phyloP scores from a whole-genome alignment of 2,329 filamentous ascomycete species.

The Lasiodiplodia gonubiensis region DNA sequence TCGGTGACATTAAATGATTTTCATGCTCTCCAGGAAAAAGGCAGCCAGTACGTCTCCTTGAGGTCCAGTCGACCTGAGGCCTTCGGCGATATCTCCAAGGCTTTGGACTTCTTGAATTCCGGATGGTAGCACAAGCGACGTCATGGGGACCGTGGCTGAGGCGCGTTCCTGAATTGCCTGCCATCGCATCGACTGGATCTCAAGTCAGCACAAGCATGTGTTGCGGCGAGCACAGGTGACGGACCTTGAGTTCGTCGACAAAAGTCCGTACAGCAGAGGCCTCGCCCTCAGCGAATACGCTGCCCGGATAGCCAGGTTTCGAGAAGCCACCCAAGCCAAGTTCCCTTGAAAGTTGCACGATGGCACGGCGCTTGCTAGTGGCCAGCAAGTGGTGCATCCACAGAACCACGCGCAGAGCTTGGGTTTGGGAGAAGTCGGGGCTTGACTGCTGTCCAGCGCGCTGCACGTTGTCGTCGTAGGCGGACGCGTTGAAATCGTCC shows the following conservation, averaged over 20 bases:
- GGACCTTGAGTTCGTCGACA: conserved; percentile 27
- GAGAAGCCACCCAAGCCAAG: conserved; percentile 19
- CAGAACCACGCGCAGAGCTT: conserved; percentile 26
- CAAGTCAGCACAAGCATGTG: not conserved
- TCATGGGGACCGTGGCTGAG: not conserved
- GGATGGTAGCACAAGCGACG: not conserved
- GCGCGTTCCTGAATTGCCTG: conserved; percentile 27
- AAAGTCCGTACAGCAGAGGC: conserved; percentile 13
- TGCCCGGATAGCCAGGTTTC: conserved; percentile 27
- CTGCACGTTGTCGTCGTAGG: conserved; percentile 11
- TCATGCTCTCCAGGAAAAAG: conserved; percentile 28
- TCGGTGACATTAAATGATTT: not conserved
- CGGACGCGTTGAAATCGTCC: conserved; percentile 28
- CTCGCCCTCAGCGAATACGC: conserved; percentile 27
- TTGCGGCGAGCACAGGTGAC: not conserved
- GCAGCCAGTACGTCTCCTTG: conserved; percentile 3
- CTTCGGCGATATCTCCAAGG: conserved; percentile 23
- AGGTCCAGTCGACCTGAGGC: not conserved
- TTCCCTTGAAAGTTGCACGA: conserved; percentile 17
- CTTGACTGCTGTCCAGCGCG: not conserved
- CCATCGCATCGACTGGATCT: conserved; percentile 26
- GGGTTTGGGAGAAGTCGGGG: not conserved
- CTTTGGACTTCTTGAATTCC: conserved; percentile 24
- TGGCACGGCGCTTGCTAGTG: conserved; percentile 24
- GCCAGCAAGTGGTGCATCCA: conserved; percentile 28